phyloP scores from a whole-genome alignment of 176 grass and related monocot species.

The bread wheat (Triticum aestivum) region IWGSC_CS_RefSeq_v2.1 NC_057806.1:547135617-547136116 shows the following conservation, averaged over 20 bases:
- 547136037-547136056: too few relatives aligned
- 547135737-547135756: neutral
- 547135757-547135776: neutral
- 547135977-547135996: neutral
- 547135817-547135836: neutral
- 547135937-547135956: neutral
- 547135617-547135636: slow-evolving; percentile 81
- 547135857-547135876: neutral
- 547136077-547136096: too few relatives aligned
- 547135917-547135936: neutral
- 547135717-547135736: neutral
- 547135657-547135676: slow-evolving; percentile 11
- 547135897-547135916: neutral
- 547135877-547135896: too few relatives aligned
- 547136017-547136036: neutral
- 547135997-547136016: neutral
- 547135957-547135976: neutral
- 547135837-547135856: too few relatives aligned
- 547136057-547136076: too few relatives aligned
- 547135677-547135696: neutral
- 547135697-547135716: neutral
- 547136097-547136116: too few relatives aligned
- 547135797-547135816: neutral
- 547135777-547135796: neutral
- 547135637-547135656: slow-evolving; percentile 87